Percentiles rank a stretch among this genome's conserved stretches.
These are phyloP conservation scores for Periconia sp. DNA, from an alignment of 2,329 filamentous ascomycete genomes.

Conservation along the genomic window DNA sequence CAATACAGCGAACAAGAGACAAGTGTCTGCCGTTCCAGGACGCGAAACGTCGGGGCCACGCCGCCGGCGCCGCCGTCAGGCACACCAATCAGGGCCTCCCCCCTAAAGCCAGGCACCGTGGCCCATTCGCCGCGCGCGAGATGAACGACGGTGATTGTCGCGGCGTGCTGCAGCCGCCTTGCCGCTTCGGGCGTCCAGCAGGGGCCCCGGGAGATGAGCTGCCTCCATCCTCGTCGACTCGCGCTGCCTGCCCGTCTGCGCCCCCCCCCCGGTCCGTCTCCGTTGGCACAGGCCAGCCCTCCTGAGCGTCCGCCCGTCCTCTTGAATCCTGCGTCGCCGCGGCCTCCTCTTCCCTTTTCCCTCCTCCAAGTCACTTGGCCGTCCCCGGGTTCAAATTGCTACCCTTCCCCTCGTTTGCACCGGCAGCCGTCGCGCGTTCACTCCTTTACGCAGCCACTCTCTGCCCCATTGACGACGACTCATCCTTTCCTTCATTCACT, in stretches of 20 bases:
- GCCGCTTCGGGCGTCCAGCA: constrained; percentile 7
- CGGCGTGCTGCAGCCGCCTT: constrained; percentile 3
- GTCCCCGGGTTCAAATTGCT: constrained; percentile 26
- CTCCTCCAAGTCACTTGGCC: constrained; percentile 32
- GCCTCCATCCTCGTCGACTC: constrained; percentile 4
- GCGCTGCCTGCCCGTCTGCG: no score
- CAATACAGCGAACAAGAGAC: no score
- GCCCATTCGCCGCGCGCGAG: constrained; percentile 29
- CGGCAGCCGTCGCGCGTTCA: constrained; percentile 35
- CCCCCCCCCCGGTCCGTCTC: constrained; percentile 16
- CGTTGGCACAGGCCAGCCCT: constrained; percentile 19
- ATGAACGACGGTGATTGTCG: constrained; percentile 29
- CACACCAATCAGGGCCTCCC: constrained; percentile 33
- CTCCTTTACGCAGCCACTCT: neutral
- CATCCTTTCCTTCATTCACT: constrained; percentile 4
- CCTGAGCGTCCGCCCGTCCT: constrained; percentile 19
- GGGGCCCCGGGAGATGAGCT: constrained; percentile 19
- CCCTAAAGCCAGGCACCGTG: constrained; percentile 23
- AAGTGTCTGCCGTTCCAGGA: constrained; percentile 1
- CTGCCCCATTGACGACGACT: constrained; percentile 28
- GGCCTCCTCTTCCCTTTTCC: constrained; percentile 26
- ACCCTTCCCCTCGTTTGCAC: constrained; percentile 29
- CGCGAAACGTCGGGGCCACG: constrained; percentile 14
- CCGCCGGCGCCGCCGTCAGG: no score
- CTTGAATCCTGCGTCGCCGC: constrained; percentile 28